Evolutionary conservation across 495 filamentous ascomycete species (phyloP).

Genomic region (Aspergillus bertholletiae): DNA sequence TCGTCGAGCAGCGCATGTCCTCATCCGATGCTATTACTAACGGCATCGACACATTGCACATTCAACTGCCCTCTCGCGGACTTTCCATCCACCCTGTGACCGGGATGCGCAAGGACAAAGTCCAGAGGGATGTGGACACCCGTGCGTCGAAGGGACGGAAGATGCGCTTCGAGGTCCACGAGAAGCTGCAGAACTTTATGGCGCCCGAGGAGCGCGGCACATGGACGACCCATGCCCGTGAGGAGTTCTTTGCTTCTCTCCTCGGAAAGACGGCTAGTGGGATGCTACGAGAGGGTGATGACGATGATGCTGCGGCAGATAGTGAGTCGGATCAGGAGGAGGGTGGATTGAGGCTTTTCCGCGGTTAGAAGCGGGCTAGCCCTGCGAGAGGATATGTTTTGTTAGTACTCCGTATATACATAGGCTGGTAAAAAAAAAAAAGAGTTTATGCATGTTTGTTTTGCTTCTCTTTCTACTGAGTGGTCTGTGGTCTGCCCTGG

Average conservation of each 20-base stretch:
- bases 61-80: constrained; percentile 28
- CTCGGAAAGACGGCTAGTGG: constrained; percentile 70
- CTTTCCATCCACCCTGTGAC: constrained; percentile 42
- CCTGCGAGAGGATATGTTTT: not conserved
- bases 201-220: constrained; percentile 75
- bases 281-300: constrained; percentile 66
- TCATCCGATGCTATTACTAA: constrained; percentile 42
- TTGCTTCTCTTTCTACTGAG: too few relatives aligned
- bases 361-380: constrained; percentile 31
- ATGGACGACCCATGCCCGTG: constrained; percentile 76
- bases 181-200: constrained; percentile 98
- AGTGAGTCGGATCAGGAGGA: constrained; percentile 56
- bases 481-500: too few relatives aligned
- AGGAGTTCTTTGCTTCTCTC: constrained; percentile 84
- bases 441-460: too few relatives aligned
- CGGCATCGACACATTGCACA: constrained; percentile 37
- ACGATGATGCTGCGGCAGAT: constrained; percentile 47
- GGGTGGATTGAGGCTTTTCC: constrained; percentile 73
- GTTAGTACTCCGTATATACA: not conserved
- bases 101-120: constrained; percentile 77
- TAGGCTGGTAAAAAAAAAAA: not conserved
- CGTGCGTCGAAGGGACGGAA: constrained; percentile 95
- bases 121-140: constrained; percentile 79
- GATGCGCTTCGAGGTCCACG: constrained; percentile 87
- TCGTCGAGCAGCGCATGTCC: constrained; percentile 78